These are phyloP conservation scores for Abortiporus biennis DNA, from an alignment of 1,284 basidiomycete genomes.

Conservation along the genomic window DNA sequence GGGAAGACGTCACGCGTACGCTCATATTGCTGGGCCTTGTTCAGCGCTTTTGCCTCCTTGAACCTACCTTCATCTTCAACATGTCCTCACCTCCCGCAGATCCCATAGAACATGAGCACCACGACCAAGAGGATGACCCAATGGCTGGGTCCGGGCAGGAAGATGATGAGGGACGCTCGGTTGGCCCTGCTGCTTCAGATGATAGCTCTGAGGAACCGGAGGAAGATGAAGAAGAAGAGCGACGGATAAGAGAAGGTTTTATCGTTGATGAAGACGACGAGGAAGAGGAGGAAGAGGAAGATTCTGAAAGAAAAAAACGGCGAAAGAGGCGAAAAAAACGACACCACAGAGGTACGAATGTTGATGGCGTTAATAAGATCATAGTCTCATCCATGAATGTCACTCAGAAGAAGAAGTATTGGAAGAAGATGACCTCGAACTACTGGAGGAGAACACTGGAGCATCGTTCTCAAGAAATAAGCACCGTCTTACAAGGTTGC, in stretches of 20 bases:
- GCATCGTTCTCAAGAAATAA: constrained; percentile 49
- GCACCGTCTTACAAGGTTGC: constrained; percentile 65
- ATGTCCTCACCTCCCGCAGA: constrained; percentile 51
- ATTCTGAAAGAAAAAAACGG: constrained; percentile 49
- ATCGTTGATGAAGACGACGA: constrained; percentile 81
- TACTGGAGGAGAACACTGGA: constrained; percentile 94
- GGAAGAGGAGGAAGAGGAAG: constrained; percentile 57
- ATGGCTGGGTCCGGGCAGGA: constrained; percentile 54
- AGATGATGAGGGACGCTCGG: constrained; percentile 42
- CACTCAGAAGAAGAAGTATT: constrained; percentile 66
- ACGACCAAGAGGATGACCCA: constrained; percentile 43
- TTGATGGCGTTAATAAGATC: constrained; percentile 5
- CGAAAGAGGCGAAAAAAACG: constrained; percentile 65
- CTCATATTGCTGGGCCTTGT: no score
- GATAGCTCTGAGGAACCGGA: constrained; percentile 85
- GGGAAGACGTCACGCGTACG: no score
- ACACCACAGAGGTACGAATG: constrained; percentile 51
- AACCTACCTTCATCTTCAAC: no score
- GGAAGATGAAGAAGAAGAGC: constrained; percentile 78
- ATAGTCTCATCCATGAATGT: constrained; percentile 28
- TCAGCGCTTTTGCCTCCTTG: no score
- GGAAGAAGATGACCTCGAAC: constrained; percentile 93
- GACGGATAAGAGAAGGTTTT: constrained; percentile 71
- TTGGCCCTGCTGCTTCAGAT: constrained; percentile 40
- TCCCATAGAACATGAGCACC: constrained; percentile 20